Conservation (phyloP, 1,139 yeast species). For the Kurtzmaniella natalensis region DNA sequence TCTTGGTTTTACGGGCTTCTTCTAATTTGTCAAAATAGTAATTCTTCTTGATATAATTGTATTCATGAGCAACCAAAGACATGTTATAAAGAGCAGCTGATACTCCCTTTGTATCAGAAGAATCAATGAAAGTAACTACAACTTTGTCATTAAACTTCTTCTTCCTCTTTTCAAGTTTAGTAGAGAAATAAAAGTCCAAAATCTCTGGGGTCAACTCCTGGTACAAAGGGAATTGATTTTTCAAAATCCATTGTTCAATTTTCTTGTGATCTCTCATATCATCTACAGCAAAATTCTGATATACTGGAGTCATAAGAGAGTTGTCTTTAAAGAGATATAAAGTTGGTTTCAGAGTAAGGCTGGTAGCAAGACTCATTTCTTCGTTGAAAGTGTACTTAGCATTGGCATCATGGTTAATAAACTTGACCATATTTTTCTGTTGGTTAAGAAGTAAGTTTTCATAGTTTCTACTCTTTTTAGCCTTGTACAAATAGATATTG, state of each 20-base stretch:
- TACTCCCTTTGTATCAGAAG: constrained; percentile 31
- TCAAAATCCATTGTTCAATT: constrained; percentile 46
- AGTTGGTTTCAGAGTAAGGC: constrained; percentile 59
- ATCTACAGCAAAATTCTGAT: constrained; percentile 57
- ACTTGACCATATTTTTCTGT: constrained; percentile 36
- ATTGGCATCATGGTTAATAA: constrained; percentile 26
- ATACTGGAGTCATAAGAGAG: constrained; percentile 47
- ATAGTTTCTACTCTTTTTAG: constrained; percentile 40
- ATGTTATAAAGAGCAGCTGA: constrained; percentile 38
- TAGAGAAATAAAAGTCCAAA: constrained; percentile 32
- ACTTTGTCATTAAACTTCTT: constrained; percentile 34
- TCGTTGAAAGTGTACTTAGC: constrained; percentile 30
- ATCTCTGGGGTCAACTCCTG: constrained; percentile 45
- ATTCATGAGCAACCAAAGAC: constrained; percentile 51
- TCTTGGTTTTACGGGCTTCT: constrained; percentile 38
- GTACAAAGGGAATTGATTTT: constrained; percentile 46
- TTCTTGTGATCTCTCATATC: constrained; percentile 50
- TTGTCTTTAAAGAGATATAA: constrained; percentile 56
- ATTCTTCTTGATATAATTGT: constrained; percentile 41
- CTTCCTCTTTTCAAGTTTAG: constrained; percentile 13
- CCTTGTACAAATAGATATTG: constrained; percentile 49
- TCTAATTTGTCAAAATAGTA: constrained; percentile 38
- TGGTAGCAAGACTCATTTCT: constrained; percentile 44
- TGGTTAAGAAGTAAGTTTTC: constrained; percentile 37
- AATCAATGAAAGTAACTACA: constrained; percentile 51